Evolutionary conservation across 306 rosid species (phyloP), one percentile per base, ranked within the genome.

Genomic region (Vigna mungo): DNA sequence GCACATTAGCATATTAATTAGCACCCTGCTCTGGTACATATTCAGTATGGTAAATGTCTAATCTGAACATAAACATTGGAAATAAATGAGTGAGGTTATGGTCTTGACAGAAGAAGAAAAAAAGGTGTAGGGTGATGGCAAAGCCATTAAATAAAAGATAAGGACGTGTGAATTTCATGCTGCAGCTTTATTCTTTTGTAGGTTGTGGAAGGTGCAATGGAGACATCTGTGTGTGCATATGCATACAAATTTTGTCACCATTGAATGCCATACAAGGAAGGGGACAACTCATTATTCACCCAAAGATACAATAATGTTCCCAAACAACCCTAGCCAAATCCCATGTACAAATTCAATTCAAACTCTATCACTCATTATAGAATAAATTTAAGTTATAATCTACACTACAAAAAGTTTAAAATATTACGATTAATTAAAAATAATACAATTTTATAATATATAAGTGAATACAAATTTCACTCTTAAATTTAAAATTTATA

Each of bases 191-290:
- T 72, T 72, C 62, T 21, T 52, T 43, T 44, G 34, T 59, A 51
- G 34, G 14, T 60, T 44, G 47, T 11, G 15, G 18, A 41, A 61
- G 58, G 25, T 37, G 17, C 41, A 12, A 58, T 48, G 41, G 64
- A 53, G 55, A 18, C 66, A 48, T 48, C 18, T 48, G 46, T 72
- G 13, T 15, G n/a, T 27, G 46, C 48, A 47, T 34, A 67, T 68
- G 65, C 56, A 47, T 23, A 72, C 75, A 62, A 77, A 63, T 34
- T 54, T 65, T 9, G 71, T 44, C 77, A 61, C 66, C 64, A 69
- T 75, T 44, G 73, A 20, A 59, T 32, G 46, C 16, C 16, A 46
- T 55, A n/a, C 16, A 66, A 67, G 36, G 47, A 74, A 68, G 54
- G 77, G 48, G 80, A 80, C 80, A 80, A 36, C 16, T 47, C 58